These are phyloP conservation scores for Creolimax fragrantissima DNA, from an alignment of 78 protist species.

Conservation along the genomic window DNA sequence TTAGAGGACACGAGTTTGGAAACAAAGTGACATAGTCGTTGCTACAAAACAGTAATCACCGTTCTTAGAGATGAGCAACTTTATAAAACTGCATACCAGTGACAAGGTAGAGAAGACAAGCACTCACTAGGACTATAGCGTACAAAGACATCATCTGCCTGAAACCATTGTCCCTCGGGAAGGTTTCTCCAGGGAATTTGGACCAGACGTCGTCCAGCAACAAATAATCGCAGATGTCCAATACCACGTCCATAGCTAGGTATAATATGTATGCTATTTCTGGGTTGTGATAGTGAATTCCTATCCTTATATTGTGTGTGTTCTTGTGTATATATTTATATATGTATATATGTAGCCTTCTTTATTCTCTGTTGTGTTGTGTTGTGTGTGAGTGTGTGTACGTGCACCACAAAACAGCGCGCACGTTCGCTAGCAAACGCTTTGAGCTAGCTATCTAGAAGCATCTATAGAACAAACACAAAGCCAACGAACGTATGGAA, in stretches of 20 bases:
- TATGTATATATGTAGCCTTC: no score
- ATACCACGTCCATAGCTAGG: conserved; percentile 14
- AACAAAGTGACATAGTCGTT: neutral
- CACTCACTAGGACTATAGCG: neutral
- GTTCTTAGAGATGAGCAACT: neutral
- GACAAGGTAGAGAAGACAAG: neutral
- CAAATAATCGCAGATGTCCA: neutral
- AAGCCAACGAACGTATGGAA: no score
- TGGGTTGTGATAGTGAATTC: no score
- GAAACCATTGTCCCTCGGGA: neutral
- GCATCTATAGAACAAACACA: no score
- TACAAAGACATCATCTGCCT: neutral
- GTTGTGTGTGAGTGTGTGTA: no score
- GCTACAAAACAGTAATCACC: neutral
- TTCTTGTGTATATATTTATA: no score
- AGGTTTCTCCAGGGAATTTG: neutral
- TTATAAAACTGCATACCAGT: neutral
- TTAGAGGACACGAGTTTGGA: neutral
- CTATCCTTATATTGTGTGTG: no score
- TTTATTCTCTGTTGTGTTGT: no score
- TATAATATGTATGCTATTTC: no score
- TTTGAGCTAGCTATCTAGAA: no score
- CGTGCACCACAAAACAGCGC: no score
- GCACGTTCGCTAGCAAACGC: no score
- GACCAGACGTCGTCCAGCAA: neutral